These are phyloP conservation scores for Fusarium nurragi DNA, from an alignment of 2,329 filamentous ascomycete species.

Conservation along the genomic window DNA sequence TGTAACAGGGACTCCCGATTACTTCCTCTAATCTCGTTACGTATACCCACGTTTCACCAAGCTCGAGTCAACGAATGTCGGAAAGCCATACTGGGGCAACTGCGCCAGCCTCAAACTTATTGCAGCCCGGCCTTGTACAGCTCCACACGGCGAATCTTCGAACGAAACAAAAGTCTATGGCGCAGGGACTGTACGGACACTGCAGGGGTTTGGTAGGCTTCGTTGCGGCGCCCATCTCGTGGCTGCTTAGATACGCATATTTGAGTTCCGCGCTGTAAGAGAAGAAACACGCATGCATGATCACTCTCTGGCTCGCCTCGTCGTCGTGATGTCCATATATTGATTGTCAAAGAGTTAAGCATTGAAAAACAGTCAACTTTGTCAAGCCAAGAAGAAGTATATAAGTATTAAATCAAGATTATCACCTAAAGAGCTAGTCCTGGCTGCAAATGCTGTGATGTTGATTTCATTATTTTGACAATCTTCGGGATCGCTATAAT, in stretches of 20 bases:
- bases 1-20: slow-evolving; percentile 81
- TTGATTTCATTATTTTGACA: neutral
- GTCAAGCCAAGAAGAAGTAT: neutral
- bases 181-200: slow-evolving; percentile 37
- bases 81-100: slow-evolving; percentile 24
- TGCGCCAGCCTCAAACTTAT: slow-evolving; percentile 26
- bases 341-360: neutral
- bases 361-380: neutral
- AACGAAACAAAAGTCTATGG: slow-evolving; percentile 31
- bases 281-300: slow-evolving; percentile 39
- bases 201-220: slow-evolving; percentile 27
- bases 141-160: slow-evolving; percentile 37
- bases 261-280: slow-evolving; percentile 42
- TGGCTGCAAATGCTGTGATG: neutral
- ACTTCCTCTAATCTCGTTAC: slow-evolving; percentile 81
- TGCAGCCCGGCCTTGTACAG: slow-evolving; percentile 45
- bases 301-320: neutral
- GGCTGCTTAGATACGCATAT: slow-evolving; percentile 44
- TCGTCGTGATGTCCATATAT: slow-evolving; percentile 1
- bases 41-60: slow-evolving; percentile 43
- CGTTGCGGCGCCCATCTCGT: slow-evolving; percentile 31
- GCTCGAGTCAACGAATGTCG: slow-evolving; percentile 33
- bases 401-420: neutral
- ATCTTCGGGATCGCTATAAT: slow-evolving; percentile 1
- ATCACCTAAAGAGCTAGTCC: neutral